Percentiles rank a stretch among this genome's conserved stretches.
Evolutionary conservation across 1,284 basidiomycete species (phyloP).

Genomic region (Sanghuangporus baumii): DNA sequence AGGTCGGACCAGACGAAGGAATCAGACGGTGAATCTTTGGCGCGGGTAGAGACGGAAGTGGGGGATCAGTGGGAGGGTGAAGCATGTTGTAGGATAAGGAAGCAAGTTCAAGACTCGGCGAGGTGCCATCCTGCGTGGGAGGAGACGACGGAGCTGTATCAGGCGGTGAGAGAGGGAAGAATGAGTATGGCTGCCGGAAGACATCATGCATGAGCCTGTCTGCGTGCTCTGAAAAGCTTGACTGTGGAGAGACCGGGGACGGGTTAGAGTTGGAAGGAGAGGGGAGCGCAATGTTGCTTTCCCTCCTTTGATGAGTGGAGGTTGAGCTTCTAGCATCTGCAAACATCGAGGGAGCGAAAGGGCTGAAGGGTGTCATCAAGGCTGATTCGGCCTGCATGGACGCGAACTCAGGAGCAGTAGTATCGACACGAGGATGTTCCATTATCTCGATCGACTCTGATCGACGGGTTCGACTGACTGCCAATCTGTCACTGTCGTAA

Average conservation of each 20-base stretch:
- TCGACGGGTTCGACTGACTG: not conserved
- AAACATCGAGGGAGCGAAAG: constrained; percentile 11
- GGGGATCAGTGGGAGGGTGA: constrained; percentile 21
- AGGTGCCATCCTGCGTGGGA: constrained; percentile 1
- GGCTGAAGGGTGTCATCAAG: constrained; percentile 1
- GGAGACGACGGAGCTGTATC: constrained; percentile 21
- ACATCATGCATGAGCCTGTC: constrained; percentile 15
- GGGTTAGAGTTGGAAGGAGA: constrained; percentile 12
- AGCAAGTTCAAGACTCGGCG: constrained; percentile 10
- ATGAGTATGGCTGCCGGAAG: constrained; percentile 1
- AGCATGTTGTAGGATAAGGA: constrained; percentile 11
- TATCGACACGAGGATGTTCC: constrained; percentile 2
- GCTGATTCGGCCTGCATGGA: not conserved
- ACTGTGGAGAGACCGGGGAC: constrained; percentile 9
- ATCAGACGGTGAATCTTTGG: constrained; percentile 83
- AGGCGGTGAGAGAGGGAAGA: constrained; percentile 18
- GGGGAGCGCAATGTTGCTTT: constrained; percentile 5
- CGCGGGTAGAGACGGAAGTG: constrained; percentile 39
- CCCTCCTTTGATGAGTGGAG: not conserved
- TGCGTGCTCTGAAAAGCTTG: constrained; percentile 8
- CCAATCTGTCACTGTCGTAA: constrained; percentile 38
- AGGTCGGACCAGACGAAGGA: constrained; percentile 86
- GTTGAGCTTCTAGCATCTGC: constrained; percentile 6
- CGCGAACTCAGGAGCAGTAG: not conserved
- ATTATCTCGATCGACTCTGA: not conserved